Base-by-base conservation (phyloP, 176 grass and related monocot genomes). In the Eleusine coracana region DNA sequence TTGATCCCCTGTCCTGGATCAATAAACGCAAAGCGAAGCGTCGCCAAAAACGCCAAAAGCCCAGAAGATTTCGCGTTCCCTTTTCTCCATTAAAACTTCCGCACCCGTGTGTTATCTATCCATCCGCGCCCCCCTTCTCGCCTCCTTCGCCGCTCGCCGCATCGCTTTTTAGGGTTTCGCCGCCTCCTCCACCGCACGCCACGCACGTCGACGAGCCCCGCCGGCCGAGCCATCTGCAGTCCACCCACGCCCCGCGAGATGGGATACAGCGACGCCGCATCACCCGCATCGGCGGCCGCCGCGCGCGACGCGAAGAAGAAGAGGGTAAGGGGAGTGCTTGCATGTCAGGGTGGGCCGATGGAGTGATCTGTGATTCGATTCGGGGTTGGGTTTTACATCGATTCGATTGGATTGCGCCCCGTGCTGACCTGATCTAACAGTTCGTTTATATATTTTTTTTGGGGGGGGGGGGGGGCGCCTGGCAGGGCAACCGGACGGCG, bases 281-380 rank as follows among this genome's bases (percentile, higher is more conserved):
- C 85, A 23, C 31, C 60, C 72, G 83, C 87, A 59, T 72, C 88
- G 49, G 73, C 86, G 46, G 56, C 61, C 49, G 60, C 77, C 54
- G 70, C 86, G 58, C 84, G 91, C 71, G 91, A 99, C 56, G 80
- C 80, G 21, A 99, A 74, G 91, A 99, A 96, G 89, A 99, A 92
- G 87, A 84, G 87, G 93, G 97, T 94, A 58, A 50, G 66, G 2
- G 20, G 41, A 58, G 70, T 64, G 66, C 66, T 76, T 12, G 1
- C 66, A 2, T 58, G 23, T 10, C 12, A 15, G 75, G 7, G 49
- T 5, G 37, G 37, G 46, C 8, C 34, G 7, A 41, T 5, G 37
- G 37, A 37, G 12, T 40, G 85, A 82, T 90, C 75, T 66, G 14
- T 25, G 84, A 73, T 80, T 86, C 45, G 82, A 40, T 67, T 88